Percentiles rank a stretch among this genome's conserved stretches.
Conservation (phyloP, 257 asterid genomes). For the Plantago ovata region DNA sequence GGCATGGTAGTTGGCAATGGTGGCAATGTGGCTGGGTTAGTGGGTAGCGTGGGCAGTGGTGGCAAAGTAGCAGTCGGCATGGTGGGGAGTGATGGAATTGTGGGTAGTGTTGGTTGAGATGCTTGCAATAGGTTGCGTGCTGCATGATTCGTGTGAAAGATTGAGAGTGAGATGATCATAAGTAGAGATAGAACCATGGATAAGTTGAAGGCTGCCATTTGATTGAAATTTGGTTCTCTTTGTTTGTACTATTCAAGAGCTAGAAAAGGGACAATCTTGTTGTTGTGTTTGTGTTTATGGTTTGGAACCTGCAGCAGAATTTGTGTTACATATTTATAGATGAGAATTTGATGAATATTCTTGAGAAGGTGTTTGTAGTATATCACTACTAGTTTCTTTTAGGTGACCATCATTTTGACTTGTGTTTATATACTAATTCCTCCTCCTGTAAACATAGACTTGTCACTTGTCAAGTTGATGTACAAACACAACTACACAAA, state of each 20-base stretch:
- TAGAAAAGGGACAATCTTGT: neutral
- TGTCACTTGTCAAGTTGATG: too few species aligned
- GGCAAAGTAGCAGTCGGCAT: conserved; percentile 10
- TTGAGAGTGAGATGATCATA: conserved; percentile 16
- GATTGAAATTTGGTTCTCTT: too few species aligned
- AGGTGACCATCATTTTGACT: conserved; percentile 3
- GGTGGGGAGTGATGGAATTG: neutral
- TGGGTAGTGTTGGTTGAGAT: conserved; percentile 10
- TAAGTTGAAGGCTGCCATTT: conserved; percentile 17
- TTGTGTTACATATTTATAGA: conserved; percentile 17
- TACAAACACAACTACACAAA: too few species aligned
- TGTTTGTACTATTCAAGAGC: neutral
- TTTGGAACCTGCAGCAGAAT: neutral
- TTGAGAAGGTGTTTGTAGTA: conserved; percentile 7
- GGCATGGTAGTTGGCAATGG: conserved; percentile 26
- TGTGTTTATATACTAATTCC: too few species aligned
- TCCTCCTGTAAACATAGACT: too few species aligned
- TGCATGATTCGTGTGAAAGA: conserved; percentile 8
- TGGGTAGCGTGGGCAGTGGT: conserved; percentile 17
- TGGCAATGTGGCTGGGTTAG: conserved; percentile 6
- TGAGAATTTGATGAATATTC: neutral
- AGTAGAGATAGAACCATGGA: neutral
- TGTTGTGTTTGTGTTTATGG: too few species aligned
- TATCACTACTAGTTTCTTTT: conserved; percentile 12
- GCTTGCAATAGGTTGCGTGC: conserved; percentile 20